Conservation (phyloP, 2,329 filamentous ascomycete species). For the Trichothecium roseum region DNA sequence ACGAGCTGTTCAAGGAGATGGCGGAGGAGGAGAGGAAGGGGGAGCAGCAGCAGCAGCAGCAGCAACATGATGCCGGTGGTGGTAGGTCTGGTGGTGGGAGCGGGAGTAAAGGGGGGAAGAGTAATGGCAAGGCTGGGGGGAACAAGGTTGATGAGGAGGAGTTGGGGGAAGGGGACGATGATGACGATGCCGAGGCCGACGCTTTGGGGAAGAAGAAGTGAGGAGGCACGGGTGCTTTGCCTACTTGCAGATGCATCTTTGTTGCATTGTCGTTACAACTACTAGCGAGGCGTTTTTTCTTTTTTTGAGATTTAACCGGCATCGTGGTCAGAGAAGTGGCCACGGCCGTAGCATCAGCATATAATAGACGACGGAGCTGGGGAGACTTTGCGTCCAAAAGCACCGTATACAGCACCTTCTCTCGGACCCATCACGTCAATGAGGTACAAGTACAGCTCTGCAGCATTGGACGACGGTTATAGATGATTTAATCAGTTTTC, state of each 20-base stretch:
- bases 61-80: conserved; percentile 2
- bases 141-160: conserved; percentile 33
- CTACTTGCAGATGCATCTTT: not conserved
- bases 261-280: too few relatives aligned
- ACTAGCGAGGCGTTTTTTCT: too few relatives aligned
- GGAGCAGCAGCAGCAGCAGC: conserved; percentile 16
- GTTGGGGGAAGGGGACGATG: conserved; percentile 41
- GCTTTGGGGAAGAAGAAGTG: conserved; percentile 26
- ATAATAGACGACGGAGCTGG: too few relatives aligned
- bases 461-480: too few relatives aligned
- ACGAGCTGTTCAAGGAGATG: conserved; percentile 45
- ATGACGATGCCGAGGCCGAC: conserved; percentile 31
- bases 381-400: too few relatives aligned
- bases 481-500: too few relatives aligned
- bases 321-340: too few relatives aligned
- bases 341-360: too few relatives aligned
- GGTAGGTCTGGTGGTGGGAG: not conserved
- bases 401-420: too few relatives aligned
- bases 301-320: too few relatives aligned
- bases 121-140: conserved; percentile 7
- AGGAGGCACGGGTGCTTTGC: conserved; percentile 4
- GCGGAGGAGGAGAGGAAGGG: conserved; percentile 30
- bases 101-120: not conserved
- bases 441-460: too few relatives aligned
- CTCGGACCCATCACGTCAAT: too few relatives aligned